Conservation (phyloP, 148 eudicot species). For the Nepenthes mirabilis region DNA sequence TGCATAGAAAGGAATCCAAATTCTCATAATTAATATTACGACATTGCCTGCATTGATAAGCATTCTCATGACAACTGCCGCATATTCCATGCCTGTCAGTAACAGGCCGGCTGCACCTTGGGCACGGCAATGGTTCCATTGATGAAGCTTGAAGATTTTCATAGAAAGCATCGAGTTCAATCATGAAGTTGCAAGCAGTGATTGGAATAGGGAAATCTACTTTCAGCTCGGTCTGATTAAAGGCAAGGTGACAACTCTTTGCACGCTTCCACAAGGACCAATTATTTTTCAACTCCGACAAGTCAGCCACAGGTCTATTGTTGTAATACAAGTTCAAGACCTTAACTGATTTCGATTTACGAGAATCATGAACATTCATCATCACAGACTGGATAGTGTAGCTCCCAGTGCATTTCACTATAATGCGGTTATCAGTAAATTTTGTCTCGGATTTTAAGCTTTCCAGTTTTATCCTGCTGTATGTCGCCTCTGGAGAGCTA, state of each 20-base stretch:
- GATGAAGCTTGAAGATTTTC: slow-evolving; percentile 99
- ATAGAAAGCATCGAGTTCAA: slow-evolving; percentile 94
- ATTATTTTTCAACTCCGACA: slow-evolving; percentile 93
- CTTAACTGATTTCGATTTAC: slow-evolving; percentile 95
- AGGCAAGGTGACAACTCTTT: slow-evolving; percentile 89
- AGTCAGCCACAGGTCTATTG: slow-evolving; percentile 94
- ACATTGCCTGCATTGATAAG: slow-evolving; percentile 98
- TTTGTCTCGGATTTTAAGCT: slow-evolving; percentile 90
- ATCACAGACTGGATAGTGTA: slow-evolving; percentile 95
- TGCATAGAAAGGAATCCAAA: slow-evolving; percentile 92
- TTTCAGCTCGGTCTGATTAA: slow-evolving; percentile 88
- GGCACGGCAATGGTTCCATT: slow-evolving; percentile 96
- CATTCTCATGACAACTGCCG: slow-evolving; percentile 98
- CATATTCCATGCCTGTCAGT: slow-evolving; percentile 98
- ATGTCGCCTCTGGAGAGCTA: slow-evolving; percentile 95
- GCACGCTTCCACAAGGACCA: slow-evolving; percentile 99
- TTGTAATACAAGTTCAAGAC: slow-evolving; percentile 97
- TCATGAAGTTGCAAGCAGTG: slow-evolving; percentile 99
- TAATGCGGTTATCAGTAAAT: slow-evolving; percentile 95
- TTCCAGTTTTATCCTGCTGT: slow-evolving; percentile 95
- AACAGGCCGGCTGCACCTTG: slow-evolving; percentile 95
- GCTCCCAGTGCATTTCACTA: slow-evolving; percentile 98
- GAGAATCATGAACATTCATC: slow-evolving; percentile 99
- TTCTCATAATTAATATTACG: slow-evolving; percentile 98
- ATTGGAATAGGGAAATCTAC: slow-evolving; percentile 98